Evolutionary conservation across 1,284 basidiomycete genomes (phyloP).

Genomic region (Boletellus deceptivus): DNA sequence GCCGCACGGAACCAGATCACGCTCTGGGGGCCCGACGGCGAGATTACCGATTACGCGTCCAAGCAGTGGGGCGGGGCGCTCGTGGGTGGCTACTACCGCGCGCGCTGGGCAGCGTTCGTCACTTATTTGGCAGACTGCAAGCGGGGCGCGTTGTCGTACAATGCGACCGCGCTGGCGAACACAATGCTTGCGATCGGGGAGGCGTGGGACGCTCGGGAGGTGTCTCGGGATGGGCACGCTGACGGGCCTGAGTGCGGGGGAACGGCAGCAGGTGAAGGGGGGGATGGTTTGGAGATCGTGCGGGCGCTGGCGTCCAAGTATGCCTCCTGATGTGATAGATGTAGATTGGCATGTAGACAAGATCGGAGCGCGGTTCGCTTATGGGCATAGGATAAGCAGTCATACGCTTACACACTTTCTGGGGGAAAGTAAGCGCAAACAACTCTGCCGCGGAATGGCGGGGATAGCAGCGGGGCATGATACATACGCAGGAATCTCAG

Average conservation of each 20-base stretch:
- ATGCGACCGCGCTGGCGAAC: slow-evolving; percentile 25
- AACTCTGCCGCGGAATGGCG: too few species aligned
- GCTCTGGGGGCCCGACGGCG: slow-evolving; percentile 45
- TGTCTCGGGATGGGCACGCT: too few species aligned
- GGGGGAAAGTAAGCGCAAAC: too few species aligned
- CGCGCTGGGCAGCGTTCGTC: slow-evolving; percentile 40
- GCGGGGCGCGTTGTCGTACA: slow-evolving; percentile 25
- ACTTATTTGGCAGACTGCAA: slow-evolving; percentile 34
- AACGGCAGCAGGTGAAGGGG: slow-evolving; percentile 9
- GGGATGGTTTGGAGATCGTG: slow-evolving; percentile 30
- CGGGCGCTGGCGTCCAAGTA: slow-evolving; percentile 18
- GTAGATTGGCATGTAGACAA: too few species aligned
- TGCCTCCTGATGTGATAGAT: not conserved
- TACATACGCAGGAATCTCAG: too few species aligned
- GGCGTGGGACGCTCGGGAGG: slow-evolving; percentile 25
- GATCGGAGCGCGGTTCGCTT: too few species aligned
- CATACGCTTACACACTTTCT: too few species aligned
- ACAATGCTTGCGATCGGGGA: slow-evolving; percentile 36
- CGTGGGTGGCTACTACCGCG: slow-evolving; percentile 38
- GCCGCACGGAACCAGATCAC: slow-evolving; percentile 45
- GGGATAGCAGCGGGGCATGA: too few species aligned
- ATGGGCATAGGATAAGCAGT: too few species aligned
- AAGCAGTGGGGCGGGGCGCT: slow-evolving; percentile 44
- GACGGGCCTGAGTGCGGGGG: too few species aligned
- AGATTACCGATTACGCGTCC: slow-evolving; percentile 45